phyloP scores from a whole-genome alignment of 768 basidiomycete genomes.

The Rhodotorula taiwanensis region DNA sequence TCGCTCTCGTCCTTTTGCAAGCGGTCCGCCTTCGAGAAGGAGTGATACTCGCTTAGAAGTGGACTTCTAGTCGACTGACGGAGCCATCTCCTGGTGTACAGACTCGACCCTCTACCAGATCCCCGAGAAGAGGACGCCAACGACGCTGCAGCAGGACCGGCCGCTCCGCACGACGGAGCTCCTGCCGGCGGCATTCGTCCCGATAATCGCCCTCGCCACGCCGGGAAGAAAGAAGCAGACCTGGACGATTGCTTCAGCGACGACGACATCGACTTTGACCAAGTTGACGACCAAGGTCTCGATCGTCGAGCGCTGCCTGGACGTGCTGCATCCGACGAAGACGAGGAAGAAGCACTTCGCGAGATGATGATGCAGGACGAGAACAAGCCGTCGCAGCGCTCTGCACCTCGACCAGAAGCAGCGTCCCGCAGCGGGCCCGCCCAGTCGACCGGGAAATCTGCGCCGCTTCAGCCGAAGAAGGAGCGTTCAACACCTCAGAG shows the following conservation, averaged over 20 bases:
- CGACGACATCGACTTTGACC: slow-evolving; percentile 1
- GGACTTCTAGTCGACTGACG: too few relatives aligned
- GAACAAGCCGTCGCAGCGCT: too few relatives aligned
- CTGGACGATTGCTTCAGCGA: neutral
- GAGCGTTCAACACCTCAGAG: too few relatives aligned
- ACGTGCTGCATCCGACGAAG: neutral
- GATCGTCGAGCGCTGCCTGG: neutral
- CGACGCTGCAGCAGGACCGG: neutral
- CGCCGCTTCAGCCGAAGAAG: neutral
- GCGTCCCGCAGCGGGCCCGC: neutral
- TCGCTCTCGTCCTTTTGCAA: neutral
- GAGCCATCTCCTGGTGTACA: neutral
- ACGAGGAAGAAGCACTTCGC: slow-evolving; percentile 16
- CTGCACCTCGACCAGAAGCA: neutral
- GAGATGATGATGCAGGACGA: slow-evolving; percentile 1
- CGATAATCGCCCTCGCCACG: neutral
- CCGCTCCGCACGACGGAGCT: neutral
- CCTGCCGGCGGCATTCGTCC: neutral
- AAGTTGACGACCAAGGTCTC: neutral
- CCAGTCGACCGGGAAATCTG: neutral
- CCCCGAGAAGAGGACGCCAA: neutral
- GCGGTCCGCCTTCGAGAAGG: neutral
- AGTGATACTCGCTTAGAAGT: neutral
- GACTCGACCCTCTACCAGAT: neutral
- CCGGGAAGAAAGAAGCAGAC: too few relatives aligned